A percentile compares a stretch with the other conserved stretches of the same genome.
phyloP scores from a whole-genome alignment of 257 asterid species.

The Marsdenia floribunda region DNA sequence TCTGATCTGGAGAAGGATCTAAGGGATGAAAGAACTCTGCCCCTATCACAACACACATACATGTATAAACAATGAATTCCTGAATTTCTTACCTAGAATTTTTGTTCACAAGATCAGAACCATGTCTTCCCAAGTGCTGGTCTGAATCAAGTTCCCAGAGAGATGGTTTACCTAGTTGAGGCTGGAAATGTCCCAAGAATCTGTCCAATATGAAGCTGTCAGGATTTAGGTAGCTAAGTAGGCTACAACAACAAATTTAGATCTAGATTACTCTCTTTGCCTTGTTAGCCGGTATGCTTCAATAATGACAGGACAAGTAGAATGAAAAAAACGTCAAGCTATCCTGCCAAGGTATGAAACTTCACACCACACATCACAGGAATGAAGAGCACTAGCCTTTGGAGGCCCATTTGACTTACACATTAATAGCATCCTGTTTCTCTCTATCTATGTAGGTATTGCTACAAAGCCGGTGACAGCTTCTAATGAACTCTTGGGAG shows the following conservation, averaged over 20 bases:
- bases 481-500: constrained; percentile 76
- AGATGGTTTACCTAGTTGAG: constrained; percentile 79
- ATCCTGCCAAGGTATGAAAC: neutral
- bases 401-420: constrained; percentile 45
- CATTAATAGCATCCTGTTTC: constrained; percentile 88
- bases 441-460: constrained; percentile 90
- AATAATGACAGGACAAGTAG: neutral
- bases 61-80: no score
- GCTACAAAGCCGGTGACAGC: constrained; percentile 77
- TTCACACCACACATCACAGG: neutral
- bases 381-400: neutral
- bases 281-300: neutral
- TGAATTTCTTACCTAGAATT: constrained; percentile 43
- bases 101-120: constrained; percentile 44
- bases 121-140: constrained; percentile 64
- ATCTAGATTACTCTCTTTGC: neutral
- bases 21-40: neutral
- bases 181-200: constrained; percentile 92
- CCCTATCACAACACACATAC: neutral
- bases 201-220: constrained; percentile 34
- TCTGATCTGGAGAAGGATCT: neutral
- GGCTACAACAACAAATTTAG: neutral
- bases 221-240: neutral
- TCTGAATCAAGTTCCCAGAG: constrained; percentile 91
- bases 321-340: neutral